Evolutionary conservation across 164 flowering plant genomes (phyloP), one percentile per base, ranked within the genome.

Genomic region (Kalanchoe fedtschenkoi): DNA sequence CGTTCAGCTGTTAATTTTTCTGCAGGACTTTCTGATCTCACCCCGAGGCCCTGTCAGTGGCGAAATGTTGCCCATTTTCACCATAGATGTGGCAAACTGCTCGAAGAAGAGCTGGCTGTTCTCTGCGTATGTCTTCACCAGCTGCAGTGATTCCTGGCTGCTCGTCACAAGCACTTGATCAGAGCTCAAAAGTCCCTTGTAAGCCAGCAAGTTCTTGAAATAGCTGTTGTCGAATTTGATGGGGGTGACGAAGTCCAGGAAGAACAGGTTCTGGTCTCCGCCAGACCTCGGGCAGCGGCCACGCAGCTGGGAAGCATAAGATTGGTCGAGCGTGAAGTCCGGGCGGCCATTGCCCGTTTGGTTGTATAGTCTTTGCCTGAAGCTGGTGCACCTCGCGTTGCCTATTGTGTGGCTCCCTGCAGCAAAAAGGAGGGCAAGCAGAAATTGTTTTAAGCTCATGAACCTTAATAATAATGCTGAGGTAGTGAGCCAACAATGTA

Each of bases 351-450:
- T 82, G 57, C 97, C 97, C 2, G 85, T 19, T 59, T 86, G 96
- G 79, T 88, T 85, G 89, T 93, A 90, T 4, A 93, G 87, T 74
- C 99, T 87, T 64, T 88, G 96, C 81, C 95, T 84, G 84, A 93
- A 86, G 69, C 81, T 77, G 24, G 90, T 80, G 79, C 99, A 93
- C 63, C 97, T 73, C 11, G 99, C 53, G 55, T 80, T 70, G 53
- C 99, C 99, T 0, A 93, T 87, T 28, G 99, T 93, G 82, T 93
- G 99, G 74, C 99, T 87, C 58, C 99, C 99, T 93, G 82, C 35
- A 69, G 9, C 19, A 28, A 51, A 26, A 41, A 8, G 19, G 51
- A n/a, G n/a, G n/a, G n/a, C n/a, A n/a, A 22, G n/a, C 29, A 51
- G 56, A 28, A 22, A 24, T 9, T 21, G 4, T 51, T 51, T 21